phyloP scores from a whole-genome alignment of 2,329 filamentous ascomycete species.

The Stachybotrys chartarum region DNA sequence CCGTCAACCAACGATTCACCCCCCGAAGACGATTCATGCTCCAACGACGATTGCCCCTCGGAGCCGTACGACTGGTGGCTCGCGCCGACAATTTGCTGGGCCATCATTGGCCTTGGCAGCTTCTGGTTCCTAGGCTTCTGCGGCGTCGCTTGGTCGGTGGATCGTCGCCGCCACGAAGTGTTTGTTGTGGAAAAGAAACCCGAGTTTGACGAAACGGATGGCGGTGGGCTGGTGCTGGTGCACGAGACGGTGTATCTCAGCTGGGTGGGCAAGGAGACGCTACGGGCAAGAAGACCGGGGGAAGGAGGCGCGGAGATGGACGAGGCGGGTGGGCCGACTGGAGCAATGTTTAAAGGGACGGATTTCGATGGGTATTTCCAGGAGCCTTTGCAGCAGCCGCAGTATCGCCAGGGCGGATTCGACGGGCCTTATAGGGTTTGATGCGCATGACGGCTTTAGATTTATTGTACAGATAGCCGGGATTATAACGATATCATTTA shows the following conservation, averaged over 20 bases:
- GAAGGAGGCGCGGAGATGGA: conserved; percentile 3
- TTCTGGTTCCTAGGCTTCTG: conserved; percentile 28
- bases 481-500: neutral
- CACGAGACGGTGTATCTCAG: conserved; percentile 29
- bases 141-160: conserved; percentile 17
- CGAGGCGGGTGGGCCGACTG: conserved; percentile 2
- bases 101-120: conserved; percentile 16
- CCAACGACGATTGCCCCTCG: too few relatives aligned
- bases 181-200: conserved; percentile 26
- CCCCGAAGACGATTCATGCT: too few relatives aligned
- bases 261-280: conserved; percentile 23
- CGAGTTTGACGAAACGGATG: conserved; percentile 20
- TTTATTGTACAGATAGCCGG: too few relatives aligned
- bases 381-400: conserved; percentile 6
- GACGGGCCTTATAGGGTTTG: neutral
- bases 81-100: conserved; percentile 21
- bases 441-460: too few relatives aligned
- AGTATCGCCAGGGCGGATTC: neutral
- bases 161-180: conserved; percentile 20
- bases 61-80: conserved; percentile 21
- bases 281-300: conserved; percentile 8
- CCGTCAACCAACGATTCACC: conserved; percentile 9
- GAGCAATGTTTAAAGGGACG: conserved; percentile 12
- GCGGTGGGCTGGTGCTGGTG: conserved; percentile 21
- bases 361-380: conserved; percentile 15